Evolutionary conservation across 108 stramenopile species (phyloP).

Genomic region (Cylindrotheca closterium): DNA sequence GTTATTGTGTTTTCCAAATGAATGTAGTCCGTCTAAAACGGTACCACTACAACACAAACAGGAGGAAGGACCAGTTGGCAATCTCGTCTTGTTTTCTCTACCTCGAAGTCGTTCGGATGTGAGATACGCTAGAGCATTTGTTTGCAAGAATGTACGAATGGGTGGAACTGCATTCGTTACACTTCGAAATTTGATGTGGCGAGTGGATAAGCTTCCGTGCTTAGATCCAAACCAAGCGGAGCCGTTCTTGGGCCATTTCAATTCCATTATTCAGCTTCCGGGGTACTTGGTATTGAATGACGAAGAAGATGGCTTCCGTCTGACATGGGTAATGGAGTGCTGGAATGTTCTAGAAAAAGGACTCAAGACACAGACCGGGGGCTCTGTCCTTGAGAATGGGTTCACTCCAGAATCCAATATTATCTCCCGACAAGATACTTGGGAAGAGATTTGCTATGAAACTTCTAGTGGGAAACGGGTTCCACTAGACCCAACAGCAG

Average conservation of each 20-base stretch:
- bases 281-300: slow-evolving; percentile 69
- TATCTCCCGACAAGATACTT: slow-evolving; percentile 11
- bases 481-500: not conserved
- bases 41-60: too few species aligned
- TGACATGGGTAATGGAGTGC: slow-evolving; percentile 52
- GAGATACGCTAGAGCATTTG: slow-evolving; percentile 27
- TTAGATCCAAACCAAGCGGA: not conserved
- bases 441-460: slow-evolving; percentile 8
- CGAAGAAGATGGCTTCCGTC: slow-evolving; percentile 70
- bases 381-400: not conserved
- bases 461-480: not conserved
- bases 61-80: slow-evolving; percentile 18
- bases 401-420: not conserved
- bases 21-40: too few species aligned
- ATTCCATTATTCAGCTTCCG: slow-evolving; percentile 9
- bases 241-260: not conserved
- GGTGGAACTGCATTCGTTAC: slow-evolving; percentile 43
- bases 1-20: too few species aligned
- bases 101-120: not conserved
- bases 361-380: not conserved
- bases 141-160: slow-evolving; percentile 52
- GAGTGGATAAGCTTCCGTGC: slow-evolving; percentile 31
- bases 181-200: slow-evolving; percentile 48
- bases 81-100: slow-evolving; percentile 7
- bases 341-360: slow-evolving; percentile 4